A percentile compares a stretch with the other conserved stretches of the same genome.
Evolutionary conservation across 192 early-diverging fungal species (phyloP).

Genomic region (Rhizophagus clarus): DNA sequence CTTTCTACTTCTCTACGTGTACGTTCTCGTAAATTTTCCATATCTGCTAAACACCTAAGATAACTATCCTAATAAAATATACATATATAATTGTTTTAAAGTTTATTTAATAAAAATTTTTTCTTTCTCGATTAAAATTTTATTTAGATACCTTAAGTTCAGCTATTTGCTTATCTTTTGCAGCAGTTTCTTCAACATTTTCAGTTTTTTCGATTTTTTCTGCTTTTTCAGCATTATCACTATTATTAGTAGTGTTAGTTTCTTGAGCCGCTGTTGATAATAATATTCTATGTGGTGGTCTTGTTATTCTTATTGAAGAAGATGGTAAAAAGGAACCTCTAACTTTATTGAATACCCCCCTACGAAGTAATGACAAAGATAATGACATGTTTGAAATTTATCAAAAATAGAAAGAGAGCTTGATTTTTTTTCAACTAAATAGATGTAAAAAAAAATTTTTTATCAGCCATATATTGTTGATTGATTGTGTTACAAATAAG

Average conservation of each 20-base stretch:
- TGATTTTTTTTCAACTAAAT: no score
- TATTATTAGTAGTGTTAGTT: background rate
- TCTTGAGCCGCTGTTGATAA: background rate
- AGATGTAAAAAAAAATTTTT: no score
- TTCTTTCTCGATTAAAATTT: background rate
- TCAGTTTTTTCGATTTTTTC: background rate
- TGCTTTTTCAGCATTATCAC: background rate
- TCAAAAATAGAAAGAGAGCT: no score
- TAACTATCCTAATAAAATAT: conserved; percentile 72
- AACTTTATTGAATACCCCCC: background rate
- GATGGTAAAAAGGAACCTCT: background rate
- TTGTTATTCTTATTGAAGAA: background rate
- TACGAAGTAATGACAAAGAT: background rate
- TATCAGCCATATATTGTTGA: no score
- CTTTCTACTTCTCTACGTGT: conserved; percentile 83
- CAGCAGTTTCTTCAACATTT: conserved; percentile 36
- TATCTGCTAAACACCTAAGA: conserved; percentile 90
- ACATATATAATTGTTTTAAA: background rate
- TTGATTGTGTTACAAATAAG: no score
- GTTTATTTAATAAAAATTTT: no score
- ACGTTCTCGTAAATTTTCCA: conserved; percentile 93
- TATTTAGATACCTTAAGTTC: conserved; percentile 67
- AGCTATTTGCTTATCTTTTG: conserved; percentile 81
- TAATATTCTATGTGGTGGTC: background rate
- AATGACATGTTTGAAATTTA: background rate